Conservation (phyloP, 1,284 basidiomycete genomes). For the Melampsora larici-populina region DNA sequence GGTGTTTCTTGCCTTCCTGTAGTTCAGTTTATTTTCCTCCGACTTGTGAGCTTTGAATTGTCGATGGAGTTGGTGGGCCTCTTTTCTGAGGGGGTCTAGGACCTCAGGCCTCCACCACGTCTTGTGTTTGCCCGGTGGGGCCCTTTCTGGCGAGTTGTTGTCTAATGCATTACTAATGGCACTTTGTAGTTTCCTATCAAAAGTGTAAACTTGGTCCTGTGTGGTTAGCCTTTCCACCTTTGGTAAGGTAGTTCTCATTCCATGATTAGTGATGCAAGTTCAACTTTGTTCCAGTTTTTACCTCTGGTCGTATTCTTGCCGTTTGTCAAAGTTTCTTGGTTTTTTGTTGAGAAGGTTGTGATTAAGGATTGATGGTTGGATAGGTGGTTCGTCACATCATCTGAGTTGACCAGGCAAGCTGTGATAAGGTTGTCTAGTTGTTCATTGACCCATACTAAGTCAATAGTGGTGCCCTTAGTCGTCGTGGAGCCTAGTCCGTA, state of each 20-base stretch:
- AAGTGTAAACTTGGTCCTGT: neutral
- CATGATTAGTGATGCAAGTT: neutral
- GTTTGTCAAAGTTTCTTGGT: neutral
- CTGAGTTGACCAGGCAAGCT: neutral
- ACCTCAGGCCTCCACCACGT: neutral
- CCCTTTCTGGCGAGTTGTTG: neutral
- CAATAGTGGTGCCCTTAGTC: neutral
- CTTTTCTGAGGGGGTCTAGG: neutral
- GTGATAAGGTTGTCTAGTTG: neutral
- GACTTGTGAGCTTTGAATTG: neutral
- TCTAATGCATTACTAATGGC: neutral
- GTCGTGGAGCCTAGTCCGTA: neutral
- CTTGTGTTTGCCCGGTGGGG: neutral
- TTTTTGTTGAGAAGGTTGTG: neutral
- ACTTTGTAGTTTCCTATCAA: neutral
- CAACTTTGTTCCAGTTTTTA: neutral
- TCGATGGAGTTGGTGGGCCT: neutral
- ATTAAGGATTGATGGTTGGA: slow-evolving; percentile 21
- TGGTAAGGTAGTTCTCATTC: neutral
- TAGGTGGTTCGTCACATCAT: neutral
- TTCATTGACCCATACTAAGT: no score
- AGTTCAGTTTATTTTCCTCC: neutral
- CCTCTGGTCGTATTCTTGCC: neutral
- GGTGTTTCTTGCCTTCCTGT: neutral
- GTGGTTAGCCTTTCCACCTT: neutral